Percentiles rank a stretch among this genome's conserved stretches.
Evolutionary conservation across 176 grass and related monocot genomes (phyloP).

Genomic region (Phyllostachys edulis): DNA sequence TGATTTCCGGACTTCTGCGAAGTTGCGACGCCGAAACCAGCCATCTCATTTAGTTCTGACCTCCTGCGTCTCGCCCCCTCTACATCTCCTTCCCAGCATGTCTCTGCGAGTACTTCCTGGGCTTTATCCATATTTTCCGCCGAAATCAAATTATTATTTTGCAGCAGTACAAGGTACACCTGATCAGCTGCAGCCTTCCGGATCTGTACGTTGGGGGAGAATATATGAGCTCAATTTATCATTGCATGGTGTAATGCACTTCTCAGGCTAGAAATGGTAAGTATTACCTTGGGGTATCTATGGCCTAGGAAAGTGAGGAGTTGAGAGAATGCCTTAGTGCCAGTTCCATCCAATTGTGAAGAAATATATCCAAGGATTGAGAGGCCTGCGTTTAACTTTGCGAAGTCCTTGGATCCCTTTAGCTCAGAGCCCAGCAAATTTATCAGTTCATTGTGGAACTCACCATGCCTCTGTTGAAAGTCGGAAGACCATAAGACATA

Average conservation of each 20-base stretch:
- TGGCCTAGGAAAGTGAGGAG: slow-evolving; percentile 78
- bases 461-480: slow-evolving; percentile 46
- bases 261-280: slow-evolving; percentile 2
- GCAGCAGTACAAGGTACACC: slow-evolving; percentile 83
- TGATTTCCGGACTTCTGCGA: slow-evolving; percentile 13
- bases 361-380: slow-evolving; percentile 91
- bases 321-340: slow-evolving; percentile 69
- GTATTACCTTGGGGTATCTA: slow-evolving; percentile 85
- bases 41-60: slow-evolving; percentile 51
- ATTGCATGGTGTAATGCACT: neutral
- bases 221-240: slow-evolving; percentile 8
- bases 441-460: slow-evolving; percentile 65
- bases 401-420: slow-evolving; percentile 83
- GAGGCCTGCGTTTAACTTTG: slow-evolving; percentile 75
- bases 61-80: slow-evolving; percentile 62
- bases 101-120: slow-evolving; percentile 65
- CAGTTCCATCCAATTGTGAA: slow-evolving; percentile 50
- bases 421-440: slow-evolving; percentile 62
- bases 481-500: slow-evolving; percentile 22
- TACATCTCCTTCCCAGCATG: slow-evolving; percentile 84
- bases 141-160: slow-evolving; percentile 53
- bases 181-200: slow-evolving; percentile 86
- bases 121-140: slow-evolving; percentile 58
- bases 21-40: slow-evolving; percentile 41
- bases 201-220: slow-evolving; percentile 47